Conservation (phyloP, 1,139 yeast genomes). For the Geotrichum armillariae region DNA sequence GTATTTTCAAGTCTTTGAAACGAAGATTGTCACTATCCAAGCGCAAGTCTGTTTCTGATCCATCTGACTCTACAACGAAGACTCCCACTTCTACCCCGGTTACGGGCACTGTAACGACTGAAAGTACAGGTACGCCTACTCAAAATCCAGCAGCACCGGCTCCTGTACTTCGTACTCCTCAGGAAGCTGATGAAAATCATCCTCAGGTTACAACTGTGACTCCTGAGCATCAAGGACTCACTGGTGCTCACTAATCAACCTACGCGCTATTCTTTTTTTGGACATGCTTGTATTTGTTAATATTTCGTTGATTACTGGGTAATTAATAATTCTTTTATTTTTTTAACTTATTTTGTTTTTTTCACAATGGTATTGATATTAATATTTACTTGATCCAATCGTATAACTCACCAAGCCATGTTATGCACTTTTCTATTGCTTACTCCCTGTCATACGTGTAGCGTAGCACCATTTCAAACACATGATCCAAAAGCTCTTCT, state of each 20-base stretch:
- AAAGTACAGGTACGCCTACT: background rate
- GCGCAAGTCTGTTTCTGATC: no score
- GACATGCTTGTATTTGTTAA: no score
- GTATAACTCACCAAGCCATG: no score
- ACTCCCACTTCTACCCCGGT: background rate
- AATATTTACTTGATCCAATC: no score
- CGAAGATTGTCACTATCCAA: background rate
- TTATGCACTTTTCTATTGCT: no score
- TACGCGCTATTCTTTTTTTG: no score
- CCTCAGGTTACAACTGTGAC: no score
- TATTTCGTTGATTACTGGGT: no score
- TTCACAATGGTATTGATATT: background rate
- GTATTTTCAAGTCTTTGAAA: background rate
- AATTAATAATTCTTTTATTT: no score
- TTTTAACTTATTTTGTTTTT: background rate
- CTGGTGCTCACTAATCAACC: background rate
- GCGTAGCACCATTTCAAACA: slow-evolving; percentile 14
- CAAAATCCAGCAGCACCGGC: background rate
- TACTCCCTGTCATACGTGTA: slow-evolving; percentile 8
- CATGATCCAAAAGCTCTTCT: slow-evolving; percentile 11
- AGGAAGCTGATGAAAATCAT: no score
- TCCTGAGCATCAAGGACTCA: background rate
- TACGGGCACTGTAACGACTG: background rate
- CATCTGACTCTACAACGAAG: background rate
- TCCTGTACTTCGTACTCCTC: no score